Base-by-base conservation (phyloP, 495 filamentous ascomycete genomes). In the Ascodesmis nigricans region DNA sequence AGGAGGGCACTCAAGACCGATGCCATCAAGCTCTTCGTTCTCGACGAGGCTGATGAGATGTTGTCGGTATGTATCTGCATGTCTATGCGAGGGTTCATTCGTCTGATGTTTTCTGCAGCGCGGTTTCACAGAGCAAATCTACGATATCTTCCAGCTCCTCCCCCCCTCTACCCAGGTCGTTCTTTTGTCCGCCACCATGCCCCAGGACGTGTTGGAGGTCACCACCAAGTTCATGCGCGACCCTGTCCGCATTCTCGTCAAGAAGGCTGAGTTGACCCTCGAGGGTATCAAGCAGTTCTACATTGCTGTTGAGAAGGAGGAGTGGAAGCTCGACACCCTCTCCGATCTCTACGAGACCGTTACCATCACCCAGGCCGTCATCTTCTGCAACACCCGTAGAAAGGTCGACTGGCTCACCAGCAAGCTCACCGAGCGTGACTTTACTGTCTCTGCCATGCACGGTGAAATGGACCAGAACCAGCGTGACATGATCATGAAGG, bases 201-300 rank as follows among this genome's bases (percentile, higher is more conserved):
- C 87, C 46, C 79, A 95, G 64, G 90, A 97, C 52, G 87, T 97
- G 36, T 78, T 97, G 38, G 90, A 95, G 64, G 81, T 97, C 54
- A 95, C 87, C 49, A 95, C 87, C 58, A 97, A 97, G 66, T 97
- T 97, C 69, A 97, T 97, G 87, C 81, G 78, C 51, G 90, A 97
- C 62, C 87, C 87, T 36, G 76, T 97, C 56, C 81, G 90, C 53
- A 93, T 97, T 55, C 71, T 97, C 52, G 87, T 97, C 62, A 97
- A 97, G 76, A 84, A 87, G 66, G 90, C 82, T 55, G 87, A 97
- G 58, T 69, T 97, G 58, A 97, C 87, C 46, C 78, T 97, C 35
- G 87, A 97, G 61, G 87, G 87, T 71, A 75, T 97, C 54, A 97
- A 97, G 71, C 87, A 97, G 54, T 97, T 91, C 69, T 97, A 91